Evolutionary conservation across 2,329 filamentous ascomycete genomes (phyloP).

Genomic region (Peltaster fructicola): DNA sequence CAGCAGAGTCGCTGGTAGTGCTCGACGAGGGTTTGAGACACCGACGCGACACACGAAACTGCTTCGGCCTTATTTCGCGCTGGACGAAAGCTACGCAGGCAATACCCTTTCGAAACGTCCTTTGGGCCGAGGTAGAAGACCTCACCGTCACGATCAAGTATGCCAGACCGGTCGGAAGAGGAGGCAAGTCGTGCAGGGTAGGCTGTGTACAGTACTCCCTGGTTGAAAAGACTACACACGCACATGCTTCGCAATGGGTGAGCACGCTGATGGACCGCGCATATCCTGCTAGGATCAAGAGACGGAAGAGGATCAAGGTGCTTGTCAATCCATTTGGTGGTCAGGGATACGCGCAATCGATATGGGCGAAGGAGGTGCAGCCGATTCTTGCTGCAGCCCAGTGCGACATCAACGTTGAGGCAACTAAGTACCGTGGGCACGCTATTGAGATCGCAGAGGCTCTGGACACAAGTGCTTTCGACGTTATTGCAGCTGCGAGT

Average conservation of each 20-base stretch:
- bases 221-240: conserved; percentile 29
- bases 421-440: conserved; percentile 56
- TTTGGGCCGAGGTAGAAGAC: conserved; percentile 55
- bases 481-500: conserved; percentile 75
- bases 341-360: conserved; percentile 54
- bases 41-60: conserved; percentile 28
- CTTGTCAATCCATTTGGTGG: conserved; percentile 85
- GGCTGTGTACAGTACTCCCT: conserved; percentile 45
- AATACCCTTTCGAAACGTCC: conserved; percentile 66
- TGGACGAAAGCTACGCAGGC: conserved; percentile 32
- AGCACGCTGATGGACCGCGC: conserved; percentile 47
- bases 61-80: conserved; percentile 36
- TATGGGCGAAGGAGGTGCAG: conserved; percentile 58
- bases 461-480: conserved; percentile 62
- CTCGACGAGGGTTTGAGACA: conserved; percentile 39
- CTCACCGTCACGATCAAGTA: conserved; percentile 53
- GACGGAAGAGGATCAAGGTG: conserved; percentile 64
- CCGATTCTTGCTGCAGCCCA: conserved; percentile 70
- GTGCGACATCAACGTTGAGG: conserved; percentile 57
- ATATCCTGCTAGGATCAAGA: conserved; percentile 47
- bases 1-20: conserved; percentile 41
- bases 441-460: conserved; percentile 59
- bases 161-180: conserved; percentile 37
- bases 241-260: conserved; percentile 43
- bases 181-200: conserved; percentile 41